A percentile compares a stretch with the other conserved stretches of the same genome.
Conservation (phyloP, 352 stramenopile species). For the Aphanomyces astaci region DNA sequence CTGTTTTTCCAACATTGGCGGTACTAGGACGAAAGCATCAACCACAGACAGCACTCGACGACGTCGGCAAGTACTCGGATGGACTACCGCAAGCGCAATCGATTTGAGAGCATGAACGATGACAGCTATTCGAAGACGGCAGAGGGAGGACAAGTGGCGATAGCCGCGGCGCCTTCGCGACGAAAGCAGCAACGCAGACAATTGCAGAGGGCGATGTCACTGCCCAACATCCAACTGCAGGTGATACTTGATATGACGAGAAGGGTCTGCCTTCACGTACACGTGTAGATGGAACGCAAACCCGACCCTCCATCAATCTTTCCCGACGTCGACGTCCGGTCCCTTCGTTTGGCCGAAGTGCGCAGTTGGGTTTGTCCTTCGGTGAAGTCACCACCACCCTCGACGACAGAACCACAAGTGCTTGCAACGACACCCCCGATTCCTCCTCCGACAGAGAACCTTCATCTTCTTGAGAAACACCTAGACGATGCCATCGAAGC, state of each 20-base stretch:
- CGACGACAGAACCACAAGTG: not conserved
- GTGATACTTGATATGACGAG: not conserved
- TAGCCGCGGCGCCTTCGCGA: not conserved
- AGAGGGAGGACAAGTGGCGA: not conserved
- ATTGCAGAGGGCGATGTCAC: not conserved
- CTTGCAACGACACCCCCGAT: not conserved
- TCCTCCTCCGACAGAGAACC: not conserved
- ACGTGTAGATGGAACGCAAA: constrained; percentile 3
- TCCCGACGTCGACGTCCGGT: constrained; percentile 66
- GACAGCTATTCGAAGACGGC: not conserved
- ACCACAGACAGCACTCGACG: too few species aligned
- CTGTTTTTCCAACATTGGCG: not conserved
- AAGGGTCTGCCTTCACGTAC: not conserved
- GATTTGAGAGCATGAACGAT: not conserved
- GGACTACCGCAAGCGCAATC: not conserved
- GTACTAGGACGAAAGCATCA: not conserved
- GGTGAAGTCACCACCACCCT: constrained; percentile 34
- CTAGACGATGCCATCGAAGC: constrained; percentile 21
- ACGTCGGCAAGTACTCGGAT: not conserved
- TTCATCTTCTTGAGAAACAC: not conserved
- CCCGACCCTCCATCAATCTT: constrained; percentile 45
- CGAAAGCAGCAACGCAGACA: not conserved
- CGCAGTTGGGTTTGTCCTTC: constrained; percentile 70
- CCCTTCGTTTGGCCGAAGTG: constrained; percentile 72
- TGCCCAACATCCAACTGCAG: constrained; percentile 21